Evolutionary conservation across 2,329 filamentous ascomycete species (phyloP), one percentile per base, ranked within the genome.

Genomic region (Trichoderma endophyticum): DNA sequence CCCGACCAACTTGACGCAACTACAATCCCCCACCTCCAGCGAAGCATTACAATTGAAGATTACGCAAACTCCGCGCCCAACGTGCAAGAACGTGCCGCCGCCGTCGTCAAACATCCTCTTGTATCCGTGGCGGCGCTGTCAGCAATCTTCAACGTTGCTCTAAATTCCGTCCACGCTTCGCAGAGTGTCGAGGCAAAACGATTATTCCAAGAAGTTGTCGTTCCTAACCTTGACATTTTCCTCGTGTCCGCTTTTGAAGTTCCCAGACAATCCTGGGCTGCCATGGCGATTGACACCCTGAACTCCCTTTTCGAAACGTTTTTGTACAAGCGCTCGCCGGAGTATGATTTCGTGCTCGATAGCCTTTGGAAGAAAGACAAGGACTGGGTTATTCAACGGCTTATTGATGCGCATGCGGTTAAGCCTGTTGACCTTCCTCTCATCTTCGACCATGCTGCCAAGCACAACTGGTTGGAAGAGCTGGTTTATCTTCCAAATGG

Each of bases 301-400:
- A 91, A 89, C 73, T 92, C 92, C 15, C 84, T 95, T 1, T 95
- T 98, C 76, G 91, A 93, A 66, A 92, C 92, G 12, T 98, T 97
- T 79, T 86, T 98, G 32, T 88, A 91, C 77, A 95, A 95, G 80
- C 88, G 90, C 71, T 90, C 94, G 12, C 87, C 91, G 5, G 89
- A 95, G 70, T 92, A 93, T 79, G 91, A 95, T 75, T 97, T 98
- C 74, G 95, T 97, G 15, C 88, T 99, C 71, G 92, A 97, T 78
- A 95, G 94, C 72, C 84, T 97, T 6, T 98, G 95, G 95, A 91
- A 92, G 76, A 94, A 96, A 79, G 94, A 98, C 79, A 93, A 91
- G 75, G 88, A 91, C 24, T 98, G 94, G 92, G 92, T 98, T 18
- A 91, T 91, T 11, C 89, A 91, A 74, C 90, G 93, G 72, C 89